Conservation (phyloP, 1,139 yeast genomes). For the Kluyveromyces marxianus region DNA sequence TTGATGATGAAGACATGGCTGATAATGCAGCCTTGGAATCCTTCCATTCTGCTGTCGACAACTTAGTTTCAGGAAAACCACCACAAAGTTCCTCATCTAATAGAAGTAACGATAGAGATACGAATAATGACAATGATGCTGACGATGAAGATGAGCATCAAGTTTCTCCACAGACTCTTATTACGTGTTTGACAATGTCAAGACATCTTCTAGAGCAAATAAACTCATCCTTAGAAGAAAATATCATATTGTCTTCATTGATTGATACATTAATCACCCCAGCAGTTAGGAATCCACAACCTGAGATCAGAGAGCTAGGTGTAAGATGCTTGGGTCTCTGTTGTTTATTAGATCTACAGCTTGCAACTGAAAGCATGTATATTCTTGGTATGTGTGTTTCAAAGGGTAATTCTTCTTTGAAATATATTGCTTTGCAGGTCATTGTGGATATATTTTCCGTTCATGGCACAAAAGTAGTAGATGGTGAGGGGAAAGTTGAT, state of each 20-base stretch:
- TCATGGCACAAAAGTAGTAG: slow-evolving; percentile 65
- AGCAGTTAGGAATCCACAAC: slow-evolving; percentile 58
- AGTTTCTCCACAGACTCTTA: slow-evolving; percentile 38
- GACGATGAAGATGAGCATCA: slow-evolving; percentile 21
- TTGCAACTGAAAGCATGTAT: slow-evolving; percentile 54
- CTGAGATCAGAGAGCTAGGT: slow-evolving; percentile 60
- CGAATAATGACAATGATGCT: slow-evolving; percentile 17
- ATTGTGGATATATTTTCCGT: slow-evolving; percentile 73
- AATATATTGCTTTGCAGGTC: slow-evolving; percentile 56
- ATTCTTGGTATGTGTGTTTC: slow-evolving; percentile 60
- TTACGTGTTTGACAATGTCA: slow-evolving; percentile 63
- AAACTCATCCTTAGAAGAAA: slow-evolving; percentile 56
- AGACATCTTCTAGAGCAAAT: slow-evolving; percentile 65
- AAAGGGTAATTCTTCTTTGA: slow-evolving; percentile 48
- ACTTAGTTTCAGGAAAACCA: slow-evolving; percentile 21
- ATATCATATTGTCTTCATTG: slow-evolving; percentile 63
- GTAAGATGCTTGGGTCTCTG: slow-evolving; percentile 72
- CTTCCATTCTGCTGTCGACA: slow-evolving; percentile 49
- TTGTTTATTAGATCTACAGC: slow-evolving; percentile 58
- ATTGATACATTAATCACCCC: slow-evolving; percentile 77
- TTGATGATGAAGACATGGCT: slow-evolving; percentile 30
- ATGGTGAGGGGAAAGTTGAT: slow-evolving; percentile 56
- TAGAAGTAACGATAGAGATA: background rate
- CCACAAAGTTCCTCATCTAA: background rate
- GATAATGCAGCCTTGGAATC: slow-evolving; percentile 33